Base-by-base conservation (phyloP, 2,329 filamentous ascomycete species). In the Claviceps purpurea region DNA sequence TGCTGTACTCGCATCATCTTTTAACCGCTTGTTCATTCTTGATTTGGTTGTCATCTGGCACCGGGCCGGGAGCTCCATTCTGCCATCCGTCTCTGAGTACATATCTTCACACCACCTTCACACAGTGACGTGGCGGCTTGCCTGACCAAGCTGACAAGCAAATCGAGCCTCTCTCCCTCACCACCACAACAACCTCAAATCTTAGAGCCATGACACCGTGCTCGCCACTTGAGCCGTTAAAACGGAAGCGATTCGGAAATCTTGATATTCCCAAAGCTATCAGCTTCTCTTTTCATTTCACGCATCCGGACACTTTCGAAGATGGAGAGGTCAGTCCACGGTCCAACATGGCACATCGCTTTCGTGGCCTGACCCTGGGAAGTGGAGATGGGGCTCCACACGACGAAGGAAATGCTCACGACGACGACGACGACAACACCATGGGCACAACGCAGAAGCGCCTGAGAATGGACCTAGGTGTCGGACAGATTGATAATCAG, bases 261-360 rank as follows among this genome's bases (percentile, higher is more conserved):
- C 55, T 58, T 18, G 62, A 59, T 10, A 11, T 37, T 52, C 50
- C 62, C 42, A 61, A 66, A 11, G 66, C 68, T n/a, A 56, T 65
- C 52, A 61, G 66, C 47, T 78, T 78, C 62, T 71, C 73, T 1
- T 78, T 78, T 57, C 69, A 74, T 52, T 56, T 62, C 45, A 51
- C 65, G 56, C 56, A 55, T 4, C 54, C 62, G 54, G 53, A 64
- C 39, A 51, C 60, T 30, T 55, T 63, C 42, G 70, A 74, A 34
- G 74, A 76, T 49, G 76, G 75, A 53, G 72, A 66, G 59, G 70
- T 64, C 56, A 80, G 77, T 56, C 76, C 77, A n/a, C 70, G 72
- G 51, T 73, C 73, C 43, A 72, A 65, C 51, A 74, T 80, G 42
- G 74, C 72, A 41, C 72, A 74, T 60, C 69, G 69, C 58, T 78